Evolutionary conservation across 2,329 filamentous ascomycete genomes (phyloP).

Genomic region (Amylocarpus encephaloides): DNA sequence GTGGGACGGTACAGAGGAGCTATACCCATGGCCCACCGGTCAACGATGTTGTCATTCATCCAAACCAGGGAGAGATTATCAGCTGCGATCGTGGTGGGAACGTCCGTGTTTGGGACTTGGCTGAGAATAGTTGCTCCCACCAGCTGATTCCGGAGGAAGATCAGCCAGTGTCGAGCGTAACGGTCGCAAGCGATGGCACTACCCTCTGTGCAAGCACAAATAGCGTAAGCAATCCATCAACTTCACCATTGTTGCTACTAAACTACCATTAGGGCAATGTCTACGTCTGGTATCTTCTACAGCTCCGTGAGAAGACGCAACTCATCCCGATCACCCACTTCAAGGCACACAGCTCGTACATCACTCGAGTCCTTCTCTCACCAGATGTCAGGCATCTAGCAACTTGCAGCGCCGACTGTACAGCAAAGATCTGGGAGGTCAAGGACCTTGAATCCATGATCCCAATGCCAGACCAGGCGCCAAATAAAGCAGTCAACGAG

Average conservation of each 20-base stretch:
- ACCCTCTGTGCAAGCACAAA: slow-evolving; percentile 93
- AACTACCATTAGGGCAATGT: slow-evolving; percentile 68
- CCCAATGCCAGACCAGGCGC: slow-evolving; percentile 22
- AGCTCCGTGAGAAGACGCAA: slow-evolving; percentile 59
- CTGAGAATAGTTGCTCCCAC: slow-evolving; percentile 94
- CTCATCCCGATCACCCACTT: slow-evolving; percentile 68
- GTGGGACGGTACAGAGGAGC: slow-evolving; percentile 67
- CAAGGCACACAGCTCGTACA: slow-evolving; percentile 65
- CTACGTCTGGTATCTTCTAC: slow-evolving; percentile 92
- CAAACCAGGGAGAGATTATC: slow-evolving; percentile 96
- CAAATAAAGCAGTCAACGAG: slow-evolving; percentile 36
- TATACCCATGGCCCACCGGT: slow-evolving; percentile 85
- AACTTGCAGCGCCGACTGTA: slow-evolving; percentile 70
- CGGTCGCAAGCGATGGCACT: slow-evolving; percentile 88
- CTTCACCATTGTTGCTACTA: slow-evolving; percentile 1
- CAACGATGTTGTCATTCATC: slow-evolving; percentile 99
- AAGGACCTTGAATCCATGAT: slow-evolving; percentile 54
- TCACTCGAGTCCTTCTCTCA: slow-evolving; percentile 66
- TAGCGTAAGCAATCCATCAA: slow-evolving; percentile 46
- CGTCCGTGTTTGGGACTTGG: slow-evolving; percentile 92
- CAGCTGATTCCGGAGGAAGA: slow-evolving; percentile 96
- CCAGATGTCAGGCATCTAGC: slow-evolving; percentile 70
- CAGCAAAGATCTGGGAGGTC: slow-evolving; percentile 94
- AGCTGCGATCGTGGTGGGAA: slow-evolving; percentile 91
- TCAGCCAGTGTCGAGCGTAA: slow-evolving; percentile 87